Evolutionary conservation across 306 rosid genomes (phyloP), one percentile per base, ranked within the genome.

Genomic region (Alnus rubra): DNA sequence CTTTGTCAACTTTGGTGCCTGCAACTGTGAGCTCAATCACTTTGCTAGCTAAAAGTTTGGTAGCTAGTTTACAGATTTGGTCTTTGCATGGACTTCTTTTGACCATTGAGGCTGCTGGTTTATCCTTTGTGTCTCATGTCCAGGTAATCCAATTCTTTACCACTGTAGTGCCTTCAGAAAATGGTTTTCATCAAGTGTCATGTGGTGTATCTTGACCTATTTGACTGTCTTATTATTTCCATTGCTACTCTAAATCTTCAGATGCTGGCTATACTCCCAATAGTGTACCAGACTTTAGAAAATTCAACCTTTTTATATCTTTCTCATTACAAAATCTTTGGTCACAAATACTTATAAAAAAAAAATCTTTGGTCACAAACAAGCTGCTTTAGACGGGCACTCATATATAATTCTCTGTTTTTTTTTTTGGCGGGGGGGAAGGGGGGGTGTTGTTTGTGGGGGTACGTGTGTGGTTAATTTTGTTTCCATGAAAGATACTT

Each of bases 21-120:
- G 90, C 90, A 84, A 94, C 98, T 60, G 98, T 94, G 86, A 91
- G 88, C 89, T 91, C 93, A 78, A 87, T 94, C 73, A 91, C 97
- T 64, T 77, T 86, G 78, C 84, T 94, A 69, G 93, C 97, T 67
- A 93, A 90, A 84, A 92, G 98, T 91, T 85, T 88, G 52, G 81
- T 88, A 76, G 87, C 97, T 79, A 81, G 86, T 84, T 89, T 94
- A 86, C 97, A 91, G 86, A 91, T 89, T 73, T 94, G 98, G 98
- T 87, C 98, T 81, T 89, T 94, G 93, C 98, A 94, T 84, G 98
- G 98, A 55, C 97, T 94, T 70, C 97, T 94, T 86, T 89, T 94
- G 78, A 91, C 98, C 37, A 87, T 92, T 78, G 98, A 94, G 88
- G 98, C 98, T 82, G 98, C 98, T 81, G 98, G 98, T 58, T 83